These are phyloP conservation scores for Cyclostephanos invisitatus DNA, from an alignment of 108 stramenopile genomes.

Conservation along the genomic window DNA sequence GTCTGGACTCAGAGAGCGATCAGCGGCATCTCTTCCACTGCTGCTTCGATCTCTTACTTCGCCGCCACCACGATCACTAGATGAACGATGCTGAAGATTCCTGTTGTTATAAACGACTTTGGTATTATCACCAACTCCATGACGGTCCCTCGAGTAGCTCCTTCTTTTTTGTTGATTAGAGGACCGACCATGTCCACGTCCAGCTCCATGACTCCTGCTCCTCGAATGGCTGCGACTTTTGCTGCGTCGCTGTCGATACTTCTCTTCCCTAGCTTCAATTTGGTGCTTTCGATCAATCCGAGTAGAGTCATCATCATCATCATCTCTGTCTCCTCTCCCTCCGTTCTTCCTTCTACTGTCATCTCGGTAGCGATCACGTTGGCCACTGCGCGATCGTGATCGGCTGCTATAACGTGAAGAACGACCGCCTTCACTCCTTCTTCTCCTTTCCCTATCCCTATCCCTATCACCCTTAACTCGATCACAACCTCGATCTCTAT, in stretches of 20 bases:
- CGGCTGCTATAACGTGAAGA: not conserved
- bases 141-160: conserved; percentile 1
- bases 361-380: conserved; percentile 1
- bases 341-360: not conserved
- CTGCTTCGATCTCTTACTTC: conserved; percentile 1
- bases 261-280: conserved; percentile 3
- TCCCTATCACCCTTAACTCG: not conserved
- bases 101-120: not conserved
- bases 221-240: conserved; percentile 1
- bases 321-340: conserved; percentile 1
- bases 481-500: not conserved
- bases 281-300: not conserved
- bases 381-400: not conserved
- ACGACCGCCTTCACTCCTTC: not conserved
- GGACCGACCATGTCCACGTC: conserved; percentile 6
- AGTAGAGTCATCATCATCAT: not conserved
- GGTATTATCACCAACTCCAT: not conserved
- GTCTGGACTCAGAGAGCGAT: conserved; percentile 3
- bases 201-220: conserved; percentile 1
- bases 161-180: not conserved
- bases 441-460: not conserved
- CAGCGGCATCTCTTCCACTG: not conserved
- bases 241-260: not conserved
- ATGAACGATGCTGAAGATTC: not conserved
- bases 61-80: conserved; percentile 7